A percentile compares a stretch with the other conserved stretches of the same genome.
These are phyloP conservation scores for Acanthamoeba sp. DNA, from an alignment of 208 protist genomes.

Conservation along the genomic window DNA sequence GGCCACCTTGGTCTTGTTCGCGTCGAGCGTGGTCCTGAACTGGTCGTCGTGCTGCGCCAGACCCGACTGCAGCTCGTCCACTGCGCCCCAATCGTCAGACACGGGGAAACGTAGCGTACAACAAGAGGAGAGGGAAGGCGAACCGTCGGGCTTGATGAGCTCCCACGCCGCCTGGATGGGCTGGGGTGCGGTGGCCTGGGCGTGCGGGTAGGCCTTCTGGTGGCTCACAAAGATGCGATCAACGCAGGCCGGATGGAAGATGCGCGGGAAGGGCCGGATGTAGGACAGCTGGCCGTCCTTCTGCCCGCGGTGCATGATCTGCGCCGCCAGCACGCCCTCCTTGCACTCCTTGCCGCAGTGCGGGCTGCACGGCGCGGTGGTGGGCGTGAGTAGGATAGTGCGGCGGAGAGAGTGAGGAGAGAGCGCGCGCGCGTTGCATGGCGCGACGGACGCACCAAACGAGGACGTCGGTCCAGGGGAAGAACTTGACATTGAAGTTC, in stretches of 20 bases:
- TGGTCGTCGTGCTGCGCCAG: conserved; percentile 67
- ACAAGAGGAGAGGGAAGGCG: neutral
- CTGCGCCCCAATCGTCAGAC: neutral
- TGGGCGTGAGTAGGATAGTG: neutral
- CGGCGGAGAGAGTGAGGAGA: neutral
- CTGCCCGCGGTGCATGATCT: conserved; percentile 68
- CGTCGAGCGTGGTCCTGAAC: conserved; percentile 64
- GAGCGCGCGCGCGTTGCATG: neutral
- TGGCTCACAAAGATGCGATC: conserved; percentile 39
- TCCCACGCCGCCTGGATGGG: conserved; percentile 49
- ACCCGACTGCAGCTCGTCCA: conserved; percentile 53
- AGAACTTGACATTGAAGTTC: conserved; percentile 70
- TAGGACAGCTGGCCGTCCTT: conserved; percentile 60
- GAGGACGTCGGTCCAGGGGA: conserved; percentile 52
- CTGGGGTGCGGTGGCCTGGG: neutral
- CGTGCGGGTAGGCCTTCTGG: conserved; percentile 45
- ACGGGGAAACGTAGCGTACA: neutral
- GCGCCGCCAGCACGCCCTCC: conserved; percentile 51
- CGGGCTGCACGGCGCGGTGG: neutral
- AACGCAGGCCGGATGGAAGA: conserved; percentile 52
- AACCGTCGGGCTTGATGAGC: conserved; percentile 49
- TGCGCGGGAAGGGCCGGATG: conserved; percentile 57
- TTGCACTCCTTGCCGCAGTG: conserved; percentile 31
- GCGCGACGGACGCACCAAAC: neutral
- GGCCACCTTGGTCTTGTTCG: conserved; percentile 59